Percentiles rank a stretch among this genome's conserved stretches.
phyloP scores from a whole-genome alignment of 495 filamentous ascomycete genomes.

The Delitschia confertaspora region DNA sequence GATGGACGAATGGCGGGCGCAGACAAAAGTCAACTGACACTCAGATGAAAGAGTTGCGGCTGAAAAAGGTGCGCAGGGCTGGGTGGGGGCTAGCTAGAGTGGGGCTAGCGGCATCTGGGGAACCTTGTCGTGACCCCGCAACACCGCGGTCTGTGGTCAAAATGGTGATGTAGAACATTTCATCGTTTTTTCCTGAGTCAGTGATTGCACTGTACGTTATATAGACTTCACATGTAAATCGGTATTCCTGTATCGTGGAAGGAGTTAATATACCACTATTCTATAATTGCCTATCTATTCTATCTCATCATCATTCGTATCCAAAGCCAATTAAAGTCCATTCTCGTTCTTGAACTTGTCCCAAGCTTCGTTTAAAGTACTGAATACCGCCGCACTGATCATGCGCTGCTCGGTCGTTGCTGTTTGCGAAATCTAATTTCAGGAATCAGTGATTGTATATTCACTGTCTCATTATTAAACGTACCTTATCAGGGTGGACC shows the following conservation, averaged over 20 bases:
- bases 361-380: constrained; percentile 93
- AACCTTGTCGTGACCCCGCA: no score
- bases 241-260: no score
- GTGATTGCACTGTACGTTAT: no score
- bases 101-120: no score
- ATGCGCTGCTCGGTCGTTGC: constrained; percentile 92
- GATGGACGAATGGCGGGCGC: neutral
- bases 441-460: neutral
- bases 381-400: constrained; percentile 85
- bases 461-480: constrained; percentile 27
- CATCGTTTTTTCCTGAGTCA: no score
- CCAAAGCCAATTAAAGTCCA: constrained; percentile 44
- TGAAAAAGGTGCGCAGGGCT: constrained; percentile 9
- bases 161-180: no score
- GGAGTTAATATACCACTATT: no score
- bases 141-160: no score
- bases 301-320: no score
- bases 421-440: constrained; percentile 63
- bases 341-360: constrained; percentile 96
- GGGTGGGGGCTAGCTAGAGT: constrained; percentile 1
- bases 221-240: no score
- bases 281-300: neutral
- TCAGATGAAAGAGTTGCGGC: constrained; percentile 2
- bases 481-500: constrained; percentile 97
- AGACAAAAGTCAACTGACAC: neutral